Base-by-base conservation (phyloP, 1,284 basidiomycete genomes). In the Tremellales sp. region DNA sequence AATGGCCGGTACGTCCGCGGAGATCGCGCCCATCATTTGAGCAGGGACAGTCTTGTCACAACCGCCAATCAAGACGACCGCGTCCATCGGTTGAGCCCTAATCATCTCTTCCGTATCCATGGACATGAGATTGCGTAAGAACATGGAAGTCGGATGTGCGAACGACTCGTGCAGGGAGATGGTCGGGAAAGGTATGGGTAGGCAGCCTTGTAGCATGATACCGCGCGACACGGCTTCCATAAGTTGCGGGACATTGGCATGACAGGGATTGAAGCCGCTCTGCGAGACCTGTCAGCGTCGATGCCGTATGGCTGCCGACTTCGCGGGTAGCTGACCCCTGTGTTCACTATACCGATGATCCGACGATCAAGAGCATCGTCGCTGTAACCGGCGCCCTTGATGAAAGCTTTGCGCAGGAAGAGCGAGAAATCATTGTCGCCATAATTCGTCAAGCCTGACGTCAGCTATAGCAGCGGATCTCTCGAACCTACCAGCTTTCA, bases 21-120 rank as follows among this genome's bases (percentile, higher is more conserved):
- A 64, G n/a, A 73, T 62, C 12, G 67, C 68, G 11, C 69, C 70
- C 70, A 73, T 73, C 10, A 73, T 57, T 49, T 68, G 65, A 6
- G 70, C 70, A 1, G 70, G 70, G 10, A 73, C 69, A 3, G 70
- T 73, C 65, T 72, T 72, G 49, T 72, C 70, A 50, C 70, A 73
- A 10, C 70, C 70, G 7, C 70, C 70, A 19, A 73, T 60, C 42
- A 71, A 62, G 39, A 73, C 59, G 12, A 73, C 67, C 3, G 67
- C 61, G 47, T 73, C 70, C 65, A 70, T 68, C 3, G 70, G 70
- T 37, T 67, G 64, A 2, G 70, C 70, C n/a, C 57, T 54, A 25
- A 73, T 60, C 68, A 73, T 72, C 58, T 73, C 70, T 48, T 73
- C 70, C 12, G 68, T 62, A 48, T 73, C 70, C 51, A 73, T 67